These are phyloP conservation scores for Dipodascus geniculatus DNA, from an alignment of 805 yeast species.

Conservation along the genomic window DNA sequence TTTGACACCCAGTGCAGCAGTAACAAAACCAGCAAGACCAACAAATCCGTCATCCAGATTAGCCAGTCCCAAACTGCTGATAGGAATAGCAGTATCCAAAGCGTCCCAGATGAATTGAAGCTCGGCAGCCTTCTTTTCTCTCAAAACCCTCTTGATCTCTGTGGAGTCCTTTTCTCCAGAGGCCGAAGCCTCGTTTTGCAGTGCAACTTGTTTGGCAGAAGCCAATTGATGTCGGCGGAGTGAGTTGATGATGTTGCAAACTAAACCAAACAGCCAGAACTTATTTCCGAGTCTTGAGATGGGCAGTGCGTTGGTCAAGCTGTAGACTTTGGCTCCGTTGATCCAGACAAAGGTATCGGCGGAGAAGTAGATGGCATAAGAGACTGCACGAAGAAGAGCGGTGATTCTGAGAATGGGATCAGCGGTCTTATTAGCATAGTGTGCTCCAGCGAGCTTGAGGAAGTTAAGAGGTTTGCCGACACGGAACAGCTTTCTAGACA, in stretches of 20 bases:
- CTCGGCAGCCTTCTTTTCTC: conserved; percentile 38
- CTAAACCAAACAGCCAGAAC: conserved; percentile 68
- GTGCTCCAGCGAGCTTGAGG: conserved; percentile 53
- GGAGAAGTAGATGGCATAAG: conserved; percentile 25
- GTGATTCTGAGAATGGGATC: conserved; percentile 44
- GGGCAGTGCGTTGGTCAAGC: conserved; percentile 20
- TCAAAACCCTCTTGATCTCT: conserved; percentile 28
- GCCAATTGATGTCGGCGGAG: conserved; percentile 41
- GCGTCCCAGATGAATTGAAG: conserved; percentile 66
- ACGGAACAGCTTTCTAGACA: conserved; percentile 74
- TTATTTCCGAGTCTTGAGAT: conserved; percentile 44
- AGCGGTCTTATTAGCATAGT: conserved; percentile 56
- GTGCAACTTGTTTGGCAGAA: conserved; percentile 26
- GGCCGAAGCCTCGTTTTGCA: conserved; percentile 20
- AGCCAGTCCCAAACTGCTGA: conserved; percentile 50
- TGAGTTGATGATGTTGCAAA: conserved; percentile 51
- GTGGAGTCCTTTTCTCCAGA: conserved; percentile 28
- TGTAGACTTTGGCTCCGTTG: conserved; percentile 21
- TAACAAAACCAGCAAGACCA: conserved; percentile 74
- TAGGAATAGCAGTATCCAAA: conserved; percentile 64
- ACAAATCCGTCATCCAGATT: conserved; percentile 64
- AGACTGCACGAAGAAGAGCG: conserved; percentile 24
- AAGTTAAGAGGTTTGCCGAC: conserved; percentile 68
- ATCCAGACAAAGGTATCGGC: conserved; percentile 27
- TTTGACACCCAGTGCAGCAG: conserved; percentile 71